Percentiles rank a stretch among this genome's conserved stretches.
Evolutionary conservation across 108 stramenopile genomes (phyloP).

Genomic region (Skeletonema potamos): DNA sequence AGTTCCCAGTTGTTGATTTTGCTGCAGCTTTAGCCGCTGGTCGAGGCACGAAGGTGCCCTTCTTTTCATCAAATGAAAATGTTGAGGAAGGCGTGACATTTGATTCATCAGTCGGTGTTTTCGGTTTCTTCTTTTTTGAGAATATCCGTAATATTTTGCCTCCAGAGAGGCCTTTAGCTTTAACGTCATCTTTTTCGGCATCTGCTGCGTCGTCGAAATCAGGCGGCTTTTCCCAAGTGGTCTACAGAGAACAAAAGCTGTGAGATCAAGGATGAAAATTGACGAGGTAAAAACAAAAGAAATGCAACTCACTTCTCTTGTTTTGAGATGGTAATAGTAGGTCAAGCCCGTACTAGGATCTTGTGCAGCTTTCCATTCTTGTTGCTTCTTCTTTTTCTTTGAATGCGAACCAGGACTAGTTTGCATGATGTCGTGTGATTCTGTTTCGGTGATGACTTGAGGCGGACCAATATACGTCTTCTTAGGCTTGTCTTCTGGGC

Average conservation of each 20-base stretch:
- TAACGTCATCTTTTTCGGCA: constrained; percentile 3
- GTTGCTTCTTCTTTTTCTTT: not conserved
- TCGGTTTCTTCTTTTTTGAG: constrained; percentile 14
- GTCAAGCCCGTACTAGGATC: constrained; percentile 61
- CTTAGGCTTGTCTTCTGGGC: not conserved
- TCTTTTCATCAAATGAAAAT: not conserved
- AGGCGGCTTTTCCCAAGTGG: constrained; percentile 41
- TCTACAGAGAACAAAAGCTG: constrained; percentile 3
- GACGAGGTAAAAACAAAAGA: not conserved
- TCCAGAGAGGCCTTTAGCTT: not conserved
- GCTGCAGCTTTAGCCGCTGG: not conserved
- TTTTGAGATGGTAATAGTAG: constrained; percentile 76
- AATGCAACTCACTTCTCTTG: constrained; percentile 60
- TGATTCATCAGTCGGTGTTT: not conserved
- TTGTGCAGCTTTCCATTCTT: constrained; percentile 60
- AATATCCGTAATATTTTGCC: constrained; percentile 21
- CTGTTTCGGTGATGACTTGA: not conserved
- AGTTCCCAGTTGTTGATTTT: not conserved
- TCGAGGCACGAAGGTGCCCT: not conserved
- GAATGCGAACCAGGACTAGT: not conserved
- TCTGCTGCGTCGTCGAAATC: constrained; percentile 2
- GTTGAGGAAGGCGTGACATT: not conserved
- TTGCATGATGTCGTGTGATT: not conserved
- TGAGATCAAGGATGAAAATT: not conserved
- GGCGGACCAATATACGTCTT: not conserved